phyloP scores from a whole-genome alignment of 306 rosid genomes.

The Dalbergia oliveri region DNA sequence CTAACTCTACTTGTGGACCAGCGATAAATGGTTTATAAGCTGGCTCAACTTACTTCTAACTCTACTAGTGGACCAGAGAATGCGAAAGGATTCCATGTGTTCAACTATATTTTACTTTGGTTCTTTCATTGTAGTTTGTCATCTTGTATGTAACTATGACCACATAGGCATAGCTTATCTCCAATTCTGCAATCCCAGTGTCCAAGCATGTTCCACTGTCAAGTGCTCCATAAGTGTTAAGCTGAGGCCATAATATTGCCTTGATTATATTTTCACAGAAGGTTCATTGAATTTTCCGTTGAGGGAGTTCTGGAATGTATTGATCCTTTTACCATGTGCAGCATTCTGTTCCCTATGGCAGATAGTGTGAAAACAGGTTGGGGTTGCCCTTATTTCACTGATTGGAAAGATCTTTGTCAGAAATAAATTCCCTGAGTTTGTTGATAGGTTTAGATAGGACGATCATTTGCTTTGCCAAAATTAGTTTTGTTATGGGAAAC shows the following conservation, averaged over 20 bases:
- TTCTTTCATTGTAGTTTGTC: constrained; percentile 24
- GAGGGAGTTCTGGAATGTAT: not conserved
- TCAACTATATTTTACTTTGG: not conserved
- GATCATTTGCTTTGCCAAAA: constrained; percentile 11
- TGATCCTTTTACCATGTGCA: not conserved
- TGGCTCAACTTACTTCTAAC: no score
- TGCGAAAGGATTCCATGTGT: not conserved
- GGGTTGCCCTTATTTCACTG: constrained; percentile 1
- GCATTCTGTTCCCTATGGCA: not conserved
- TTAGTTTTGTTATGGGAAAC: not conserved
- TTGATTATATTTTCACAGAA: not conserved
- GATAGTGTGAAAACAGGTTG: not conserved
- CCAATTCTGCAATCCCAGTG: not conserved
- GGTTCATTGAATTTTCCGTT: not conserved
- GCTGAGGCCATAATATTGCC: not conserved
- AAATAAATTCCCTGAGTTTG: not conserved
- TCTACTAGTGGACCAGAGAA: not conserved
- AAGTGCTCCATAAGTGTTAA: not conserved
- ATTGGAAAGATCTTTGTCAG: not conserved
- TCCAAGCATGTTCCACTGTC: constrained; percentile 1
- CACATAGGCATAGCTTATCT: constrained; percentile 6
- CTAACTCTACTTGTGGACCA: no score
- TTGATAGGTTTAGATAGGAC: not conserved
- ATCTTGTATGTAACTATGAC: constrained; percentile 26
- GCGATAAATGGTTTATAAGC: no score